Base-by-base conservation (phyloP, 2,329 filamentous ascomycete genomes). In the Phaeosphaeriaceae sp. region DNA sequence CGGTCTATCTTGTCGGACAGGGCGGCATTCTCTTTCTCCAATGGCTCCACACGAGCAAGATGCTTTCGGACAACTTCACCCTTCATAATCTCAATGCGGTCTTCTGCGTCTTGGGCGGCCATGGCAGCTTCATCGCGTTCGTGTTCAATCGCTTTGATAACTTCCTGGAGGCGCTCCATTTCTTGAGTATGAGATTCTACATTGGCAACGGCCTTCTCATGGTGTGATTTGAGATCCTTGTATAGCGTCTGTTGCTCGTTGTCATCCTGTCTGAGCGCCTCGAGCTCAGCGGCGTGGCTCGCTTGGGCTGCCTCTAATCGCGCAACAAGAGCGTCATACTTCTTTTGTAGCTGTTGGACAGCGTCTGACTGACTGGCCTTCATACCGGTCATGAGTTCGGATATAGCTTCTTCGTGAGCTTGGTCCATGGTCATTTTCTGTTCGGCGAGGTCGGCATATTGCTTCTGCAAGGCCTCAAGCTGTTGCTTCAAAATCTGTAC, bases 71-170 rank as follows among this genome's bases (percentile, higher is more conserved):
- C 70, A 0, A 73, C 70, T 26, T 72, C 64, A 23, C 52, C 63
- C 39, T 73, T 73, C 62, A 73, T 70, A 3, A 52, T 61, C 44
- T 73, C 70, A 32, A 73, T 70, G 13, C 61, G 53, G 40, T 66
- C 63, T 45, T 71, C 60, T 7, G 68, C 67, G n/a, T 68, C 64
- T 16, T 63, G 44, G 0, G 56, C 52, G 12, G 62, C 58, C 30
- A 34, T 38, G 41, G 60, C 40, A 33, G 61, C 67, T 45, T 61
- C 39, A 9, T 60, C 55, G 29, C 60, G 66, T 36, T 66, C 56
- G 34, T 49, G 37, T 23, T 65, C 46, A 15, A 61, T 38, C 6
- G 46, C 50, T 13, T 48, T 46, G 8, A 65, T 40, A 6, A 41
- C 48, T 11, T 60, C 39, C 18, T 53, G 53, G 20, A 64, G 46